phyloP scores from a whole-genome alignment of 805 yeast genomes.

The Metschnikowia sp. region DNA sequence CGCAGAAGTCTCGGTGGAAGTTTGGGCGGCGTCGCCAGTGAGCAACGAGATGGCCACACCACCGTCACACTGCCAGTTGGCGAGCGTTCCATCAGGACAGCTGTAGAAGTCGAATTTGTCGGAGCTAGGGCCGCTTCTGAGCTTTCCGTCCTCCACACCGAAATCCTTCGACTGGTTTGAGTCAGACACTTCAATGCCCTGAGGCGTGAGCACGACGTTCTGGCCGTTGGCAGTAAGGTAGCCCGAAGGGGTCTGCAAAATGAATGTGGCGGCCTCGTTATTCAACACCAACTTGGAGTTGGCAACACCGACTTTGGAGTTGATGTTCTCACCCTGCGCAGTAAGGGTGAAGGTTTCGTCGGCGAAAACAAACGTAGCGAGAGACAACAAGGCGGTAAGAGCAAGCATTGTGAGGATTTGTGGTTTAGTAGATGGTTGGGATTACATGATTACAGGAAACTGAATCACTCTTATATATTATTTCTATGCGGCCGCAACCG shows the following conservation, averaged over 20 bases:
- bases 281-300: constrained; percentile 16
- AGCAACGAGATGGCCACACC: constrained; percentile 11
- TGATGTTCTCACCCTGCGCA: constrained; percentile 26
- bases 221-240: constrained; percentile 22
- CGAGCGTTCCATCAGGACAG: constrained; percentile 21
- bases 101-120: constrained; percentile 23
- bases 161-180: constrained; percentile 23
- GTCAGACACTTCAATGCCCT: constrained; percentile 17
- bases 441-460: not conserved
- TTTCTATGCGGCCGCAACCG: no score
- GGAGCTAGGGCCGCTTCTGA: constrained; percentile 21
- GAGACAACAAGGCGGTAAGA: constrained; percentile 18
- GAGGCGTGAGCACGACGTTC: constrained; percentile 16
- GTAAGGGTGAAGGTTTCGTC: constrained; percentile 29
- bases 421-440: not conserved
- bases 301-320: constrained; percentile 18
- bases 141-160: constrained; percentile 25
- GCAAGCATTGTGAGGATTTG: constrained; percentile 9
- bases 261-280: constrained; percentile 16
- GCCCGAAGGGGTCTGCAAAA: constrained; percentile 31
- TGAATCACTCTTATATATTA: not conserved
- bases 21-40: constrained; percentile 11
- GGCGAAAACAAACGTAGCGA: constrained; percentile 27
- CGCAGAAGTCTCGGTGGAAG: constrained; percentile 24
- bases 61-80: constrained; percentile 13